These are phyloP conservation scores for Rhizoclosmatium globosum DNA, from an alignment of 192 early-diverging fungal genomes.

Conservation along the genomic window DNA sequence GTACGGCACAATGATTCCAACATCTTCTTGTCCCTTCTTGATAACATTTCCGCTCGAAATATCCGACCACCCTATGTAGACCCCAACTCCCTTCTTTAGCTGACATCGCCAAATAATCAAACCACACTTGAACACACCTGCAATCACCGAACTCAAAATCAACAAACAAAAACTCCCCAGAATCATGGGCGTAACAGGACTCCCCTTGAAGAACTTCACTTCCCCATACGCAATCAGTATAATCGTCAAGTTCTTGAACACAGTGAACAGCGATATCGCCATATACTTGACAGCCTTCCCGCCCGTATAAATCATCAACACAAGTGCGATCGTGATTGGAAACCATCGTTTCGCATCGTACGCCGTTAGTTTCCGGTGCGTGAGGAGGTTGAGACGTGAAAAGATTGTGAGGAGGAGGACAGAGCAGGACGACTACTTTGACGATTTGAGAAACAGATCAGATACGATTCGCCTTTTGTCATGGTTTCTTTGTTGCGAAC, in stretches of 20 bases:
- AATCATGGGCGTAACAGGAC: conserved; percentile 84
- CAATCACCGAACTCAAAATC: conserved; percentile 70
- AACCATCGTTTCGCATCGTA: conserved; percentile 67
- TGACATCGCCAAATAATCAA: background rate
- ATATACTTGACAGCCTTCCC: conserved; percentile 93
- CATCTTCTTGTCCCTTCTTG: conserved; percentile 43
- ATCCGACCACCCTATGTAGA: conserved; percentile 50
- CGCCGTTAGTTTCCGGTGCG: conserved; percentile 31
- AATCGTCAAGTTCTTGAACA: conserved; percentile 99
- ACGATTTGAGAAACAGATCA: background rate
- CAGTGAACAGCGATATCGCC: conserved; percentile 92
- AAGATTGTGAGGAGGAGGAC: conserved; percentile 60
- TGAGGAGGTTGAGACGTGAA: conserved; percentile 34
- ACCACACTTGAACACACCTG: conserved; percentile 30
- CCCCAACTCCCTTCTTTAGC: background rate
- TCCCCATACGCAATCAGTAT: conserved; percentile 97
- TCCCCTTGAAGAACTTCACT: conserved; percentile 79
- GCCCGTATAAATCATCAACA: conserved; percentile 97
- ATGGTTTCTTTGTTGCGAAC: conserved; percentile 11
- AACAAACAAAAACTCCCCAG: conserved; percentile 78
- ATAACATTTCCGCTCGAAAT: conserved; percentile 42
- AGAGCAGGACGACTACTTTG: conserved; percentile 37
- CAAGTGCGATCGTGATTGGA: conserved; percentile 82
- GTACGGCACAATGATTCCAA: conserved; percentile 36
- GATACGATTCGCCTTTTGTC: background rate